These are phyloP conservation scores for Cryphonectria nitschkei DNA, from an alignment of 2,329 filamentous ascomycete genomes.

Conservation along the genomic window DNA sequence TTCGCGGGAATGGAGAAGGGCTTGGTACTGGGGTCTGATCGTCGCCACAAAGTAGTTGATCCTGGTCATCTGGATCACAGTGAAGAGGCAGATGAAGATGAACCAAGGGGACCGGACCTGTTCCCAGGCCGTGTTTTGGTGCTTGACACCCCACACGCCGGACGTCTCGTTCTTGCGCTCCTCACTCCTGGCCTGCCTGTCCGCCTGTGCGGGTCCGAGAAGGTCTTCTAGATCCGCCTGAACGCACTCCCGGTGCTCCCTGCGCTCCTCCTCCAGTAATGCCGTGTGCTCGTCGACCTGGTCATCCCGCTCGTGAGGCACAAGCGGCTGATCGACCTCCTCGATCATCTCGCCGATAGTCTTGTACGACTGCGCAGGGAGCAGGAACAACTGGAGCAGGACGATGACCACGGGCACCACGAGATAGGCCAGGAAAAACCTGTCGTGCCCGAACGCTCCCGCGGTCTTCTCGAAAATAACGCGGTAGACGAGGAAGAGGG, in stretches of 20 bases:
- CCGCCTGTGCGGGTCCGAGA: conserved; percentile 65
- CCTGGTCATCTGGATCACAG: conserved; percentile 73
- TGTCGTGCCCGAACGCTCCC: conserved; percentile 61
- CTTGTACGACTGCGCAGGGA: conserved; percentile 80
- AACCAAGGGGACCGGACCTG: conserved; percentile 87
- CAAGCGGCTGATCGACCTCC: conserved; percentile 62
- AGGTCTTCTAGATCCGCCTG: conserved; percentile 74
- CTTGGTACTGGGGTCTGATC: conserved; percentile 78
- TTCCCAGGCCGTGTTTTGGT: conserved; percentile 68
- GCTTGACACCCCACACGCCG: conserved; percentile 86
- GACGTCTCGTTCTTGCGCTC: conserved; percentile 70
- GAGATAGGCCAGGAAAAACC: conserved; percentile 76
- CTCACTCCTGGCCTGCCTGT: conserved; percentile 67
- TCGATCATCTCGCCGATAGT: conserved; percentile 82
- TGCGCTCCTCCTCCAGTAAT: conserved; percentile 58
- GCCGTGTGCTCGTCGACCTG: conserved; percentile 62
- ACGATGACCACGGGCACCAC: conserved; percentile 70
- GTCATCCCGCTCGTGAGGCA: conserved; percentile 46
- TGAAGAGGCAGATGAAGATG: conserved; percentile 80
- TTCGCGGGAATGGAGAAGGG: conserved; percentile 66
- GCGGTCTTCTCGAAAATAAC: conserved; percentile 62
- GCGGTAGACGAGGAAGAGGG: conserved; percentile 75
- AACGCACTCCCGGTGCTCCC: conserved; percentile 63
- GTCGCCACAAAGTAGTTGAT: conserved; percentile 96
- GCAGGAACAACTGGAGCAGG: conserved; percentile 68